A percentile compares a stretch with the other conserved stretches of the same genome.
Evolutionary conservation across 108 stramenopile species (phyloP).

Genomic region (Cyclotella atomus): DNA sequence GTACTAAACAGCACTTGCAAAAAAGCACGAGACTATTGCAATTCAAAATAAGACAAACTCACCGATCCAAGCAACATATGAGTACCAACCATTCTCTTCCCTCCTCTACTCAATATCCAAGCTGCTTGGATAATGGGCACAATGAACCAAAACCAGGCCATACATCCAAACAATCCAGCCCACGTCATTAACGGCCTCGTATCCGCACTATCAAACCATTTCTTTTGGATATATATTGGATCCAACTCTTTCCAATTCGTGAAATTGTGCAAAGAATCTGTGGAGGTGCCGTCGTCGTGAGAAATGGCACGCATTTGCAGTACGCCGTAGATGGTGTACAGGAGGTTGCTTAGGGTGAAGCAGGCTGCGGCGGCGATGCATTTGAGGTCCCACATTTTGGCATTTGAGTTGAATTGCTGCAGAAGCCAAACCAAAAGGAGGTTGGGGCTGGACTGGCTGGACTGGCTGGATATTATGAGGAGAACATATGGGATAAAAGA

Average conservation of each 20-base stretch:
- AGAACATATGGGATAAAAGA: too few relatives aligned
- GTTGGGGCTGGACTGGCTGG: too few relatives aligned
- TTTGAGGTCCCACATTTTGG: conserved; percentile 49
- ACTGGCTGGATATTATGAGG: too few relatives aligned
- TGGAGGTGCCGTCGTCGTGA: background rate
- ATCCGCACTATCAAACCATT: conserved; percentile 45
- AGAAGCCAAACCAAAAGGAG: too few relatives aligned
- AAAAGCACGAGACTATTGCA: background rate
- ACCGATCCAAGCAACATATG: conserved; percentile 62
- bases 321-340: conserved; percentile 20
- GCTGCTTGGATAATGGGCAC: conserved; percentile 72
- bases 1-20: too few relatives aligned
- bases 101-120: conserved; percentile 66
- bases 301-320: background rate
- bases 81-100: conserved; percentile 49
- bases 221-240: conserved; percentile 58
- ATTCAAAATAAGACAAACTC: background rate
- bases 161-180: conserved; percentile 44
- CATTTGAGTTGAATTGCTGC: too few relatives aligned
- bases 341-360: conserved; percentile 35
- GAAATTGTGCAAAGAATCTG: background rate
- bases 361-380: conserved; percentile 34
- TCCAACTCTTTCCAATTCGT: conserved; percentile 54
- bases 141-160: conserved; percentile 72
- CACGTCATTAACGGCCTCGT: conserved; percentile 21